phyloP scores from a whole-genome alignment of 1,284 basidiomycete genomes.

The Heimioporus punctisporus region DNA sequence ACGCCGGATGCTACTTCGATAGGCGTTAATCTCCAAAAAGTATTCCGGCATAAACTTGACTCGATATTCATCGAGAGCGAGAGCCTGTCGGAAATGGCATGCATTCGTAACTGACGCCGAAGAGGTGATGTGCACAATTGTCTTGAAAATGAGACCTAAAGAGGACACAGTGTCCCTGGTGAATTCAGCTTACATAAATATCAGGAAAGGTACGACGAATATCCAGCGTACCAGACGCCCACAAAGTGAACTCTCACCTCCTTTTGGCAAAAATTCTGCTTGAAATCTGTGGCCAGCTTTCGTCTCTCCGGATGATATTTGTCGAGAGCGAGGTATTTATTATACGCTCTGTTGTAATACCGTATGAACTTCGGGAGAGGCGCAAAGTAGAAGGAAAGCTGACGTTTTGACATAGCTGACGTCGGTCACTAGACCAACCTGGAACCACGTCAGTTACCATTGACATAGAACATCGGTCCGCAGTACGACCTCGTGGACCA shows the following conservation, averaged over 20 bases:
- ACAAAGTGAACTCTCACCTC: constrained; percentile 36
- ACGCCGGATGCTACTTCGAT: too few relatives aligned
- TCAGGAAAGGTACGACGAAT: not conserved
- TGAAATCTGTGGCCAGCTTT: constrained; percentile 26
- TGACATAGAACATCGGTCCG: not conserved
- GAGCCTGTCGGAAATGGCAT: constrained; percentile 39
- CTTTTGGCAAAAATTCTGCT: constrained; percentile 28
- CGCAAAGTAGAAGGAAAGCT: too few relatives aligned
- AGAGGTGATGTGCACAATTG: constrained; percentile 15
- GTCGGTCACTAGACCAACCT: constrained; percentile 21
- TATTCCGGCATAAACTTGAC: constrained; percentile 42
- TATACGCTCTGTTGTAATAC: constrained; percentile 34
- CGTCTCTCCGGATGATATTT: not conserved
- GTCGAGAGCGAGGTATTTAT: constrained; percentile 26
- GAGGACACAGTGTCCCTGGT: constrained; percentile 44
- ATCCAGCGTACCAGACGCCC: constrained; percentile 34
- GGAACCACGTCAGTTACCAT: constrained; percentile 28
- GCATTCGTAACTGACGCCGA: constrained; percentile 17
- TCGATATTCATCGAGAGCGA: constrained; percentile 39
- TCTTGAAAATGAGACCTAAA: constrained; percentile 24
- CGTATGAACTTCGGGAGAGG: too few relatives aligned
- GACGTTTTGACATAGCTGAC: too few relatives aligned
- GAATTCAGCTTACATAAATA: not conserved
- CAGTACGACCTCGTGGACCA: constrained; percentile 33
- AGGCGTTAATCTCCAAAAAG: constrained; percentile 15